These are phyloP conservation scores for Fusarium sulawesiense DNA, from an alignment of 2,329 filamentous ascomycete species.

Conservation along the genomic window DNA sequence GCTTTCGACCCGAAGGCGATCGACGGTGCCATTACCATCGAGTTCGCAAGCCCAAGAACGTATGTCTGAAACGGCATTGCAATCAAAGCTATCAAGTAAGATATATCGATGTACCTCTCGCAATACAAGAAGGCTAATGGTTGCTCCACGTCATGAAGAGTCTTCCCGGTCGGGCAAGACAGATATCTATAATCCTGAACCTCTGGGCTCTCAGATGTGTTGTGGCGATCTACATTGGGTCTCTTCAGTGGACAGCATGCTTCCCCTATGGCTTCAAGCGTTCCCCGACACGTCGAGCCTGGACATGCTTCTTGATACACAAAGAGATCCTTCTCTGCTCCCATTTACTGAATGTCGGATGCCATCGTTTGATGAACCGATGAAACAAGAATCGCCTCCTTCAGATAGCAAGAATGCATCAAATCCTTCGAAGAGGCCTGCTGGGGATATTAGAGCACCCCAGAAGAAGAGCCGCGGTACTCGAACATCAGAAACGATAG, in stretches of 20 bases:
- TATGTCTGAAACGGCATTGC: background rate
- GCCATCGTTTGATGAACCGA: background rate
- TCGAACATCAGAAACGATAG: background rate
- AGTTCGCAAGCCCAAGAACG: background rate
- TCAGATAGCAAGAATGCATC: background rate
- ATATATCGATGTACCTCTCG: background rate
- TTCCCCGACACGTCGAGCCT: background rate
- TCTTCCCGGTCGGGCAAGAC: background rate
- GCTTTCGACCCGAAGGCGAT: background rate
- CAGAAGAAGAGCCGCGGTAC: background rate
- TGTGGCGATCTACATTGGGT: constrained; percentile 1
- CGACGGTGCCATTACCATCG: background rate
- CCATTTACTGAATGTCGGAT: background rate
- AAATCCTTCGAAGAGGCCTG: background rate
- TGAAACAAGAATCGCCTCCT: background rate
- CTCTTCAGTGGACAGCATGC: background rate
- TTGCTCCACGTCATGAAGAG: background rate
- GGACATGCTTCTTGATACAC: background rate
- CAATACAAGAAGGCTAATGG: background rate
- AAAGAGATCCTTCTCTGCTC: background rate
- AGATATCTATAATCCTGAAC: background rate
- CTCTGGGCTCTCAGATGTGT: background rate
- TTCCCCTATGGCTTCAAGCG: background rate
- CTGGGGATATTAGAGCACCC: background rate
- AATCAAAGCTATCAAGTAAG: background rate